A percentile compares a stretch with the other conserved stretches of the same genome.
phyloP scores from a whole-genome alignment of 1,284 basidiomycete species.

The Sparassis latifolia region DNA sequence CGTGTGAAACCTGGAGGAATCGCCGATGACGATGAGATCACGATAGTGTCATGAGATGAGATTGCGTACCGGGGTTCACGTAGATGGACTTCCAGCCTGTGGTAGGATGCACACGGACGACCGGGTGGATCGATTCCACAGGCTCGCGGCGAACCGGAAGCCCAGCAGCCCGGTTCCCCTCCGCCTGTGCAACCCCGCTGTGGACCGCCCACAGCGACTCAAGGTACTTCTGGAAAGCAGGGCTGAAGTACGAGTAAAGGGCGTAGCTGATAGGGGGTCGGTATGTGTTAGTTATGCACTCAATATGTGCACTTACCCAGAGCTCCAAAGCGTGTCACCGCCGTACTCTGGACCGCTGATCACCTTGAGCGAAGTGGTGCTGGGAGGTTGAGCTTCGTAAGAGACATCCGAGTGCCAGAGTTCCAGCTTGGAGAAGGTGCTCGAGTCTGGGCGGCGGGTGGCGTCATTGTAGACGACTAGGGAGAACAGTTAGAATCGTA shows the following conservation, averaged over 20 bases:
- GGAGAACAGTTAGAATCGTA: slow-evolving; percentile 2
- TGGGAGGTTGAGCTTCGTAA: slow-evolving; percentile 73
- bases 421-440: slow-evolving; percentile 68
- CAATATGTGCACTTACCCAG: slow-evolving; percentile 37
- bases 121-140: slow-evolving; percentile 63
- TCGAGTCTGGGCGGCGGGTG: slow-evolving; percentile 61
- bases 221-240: slow-evolving; percentile 60
- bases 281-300: slow-evolving; percentile 3
- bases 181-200: slow-evolving; percentile 62
- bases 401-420: slow-evolving; percentile 82
- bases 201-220: slow-evolving; percentile 62
- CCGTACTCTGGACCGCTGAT: slow-evolving; percentile 59
- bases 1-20: slow-evolving; percentile 51
- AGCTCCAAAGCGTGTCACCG: slow-evolving; percentile 69
- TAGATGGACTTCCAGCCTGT: slow-evolving; percentile 79
- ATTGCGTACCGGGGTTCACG: slow-evolving; percentile 53
- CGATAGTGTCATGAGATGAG: slow-evolving; percentile 2
- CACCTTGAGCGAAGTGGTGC: slow-evolving; percentile 63
- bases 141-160: slow-evolving; percentile 57
- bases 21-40: slow-evolving; percentile 17
- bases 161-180: slow-evolving; percentile 59
- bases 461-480: slow-evolving; percentile 66
- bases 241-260: slow-evolving; percentile 65
- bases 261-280: slow-evolving; percentile 39
- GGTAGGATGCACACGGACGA: slow-evolving; percentile 72